Conservation (phyloP, 176 grass and related monocot genomes). For the Pharus latifolius region DNA sequence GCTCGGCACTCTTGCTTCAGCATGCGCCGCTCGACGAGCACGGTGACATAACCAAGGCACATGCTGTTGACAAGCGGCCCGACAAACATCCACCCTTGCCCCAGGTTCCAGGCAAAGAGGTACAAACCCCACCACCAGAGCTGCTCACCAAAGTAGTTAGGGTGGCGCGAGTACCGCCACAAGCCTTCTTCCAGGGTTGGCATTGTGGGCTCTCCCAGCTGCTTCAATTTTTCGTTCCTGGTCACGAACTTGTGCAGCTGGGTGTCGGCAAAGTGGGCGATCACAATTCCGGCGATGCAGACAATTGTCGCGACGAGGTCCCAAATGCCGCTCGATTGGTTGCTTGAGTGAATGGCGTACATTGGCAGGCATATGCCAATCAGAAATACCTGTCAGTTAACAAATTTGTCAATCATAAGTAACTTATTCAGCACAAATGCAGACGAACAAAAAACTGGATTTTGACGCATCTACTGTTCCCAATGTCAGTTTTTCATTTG, state of each 20-base stretch:
- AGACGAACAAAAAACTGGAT: too few relatives aligned
- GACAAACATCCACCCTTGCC: slow-evolving; percentile 61
- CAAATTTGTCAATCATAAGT: not conserved
- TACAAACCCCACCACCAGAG: slow-evolving; percentile 92
- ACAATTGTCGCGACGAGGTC: slow-evolving; percentile 30
- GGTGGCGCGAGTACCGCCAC: slow-evolving; percentile 85
- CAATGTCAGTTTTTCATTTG: not conserved
- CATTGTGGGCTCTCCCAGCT: slow-evolving; percentile 16
- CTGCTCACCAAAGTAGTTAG: slow-evolving; percentile 86
- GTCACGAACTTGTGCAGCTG: slow-evolving; percentile 65
- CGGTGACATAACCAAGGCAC: slow-evolving; percentile 76
- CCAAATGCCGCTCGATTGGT: slow-evolving; percentile 42
- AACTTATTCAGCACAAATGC: too few relatives aligned
- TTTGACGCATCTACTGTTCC: not conserved
- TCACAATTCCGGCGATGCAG: slow-evolving; percentile 46
- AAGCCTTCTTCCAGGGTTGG: slow-evolving; percentile 54
- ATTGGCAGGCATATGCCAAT: slow-evolving; percentile 82
- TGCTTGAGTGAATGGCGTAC: slow-evolving; percentile 59
- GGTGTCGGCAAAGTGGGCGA: slow-evolving; percentile 70
- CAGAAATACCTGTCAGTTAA: slow-evolving; percentile 55
- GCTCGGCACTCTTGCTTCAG: slow-evolving; percentile 61
- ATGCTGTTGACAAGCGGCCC: slow-evolving; percentile 64
- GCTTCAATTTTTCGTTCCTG: slow-evolving; percentile 40
- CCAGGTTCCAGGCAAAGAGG: slow-evolving; percentile 70
- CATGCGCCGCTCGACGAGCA: slow-evolving; percentile 73